Evolutionary conservation across 2,329 filamentous ascomycete species (phyloP).

Genomic region (Colletotrichum coccodes): DNA sequence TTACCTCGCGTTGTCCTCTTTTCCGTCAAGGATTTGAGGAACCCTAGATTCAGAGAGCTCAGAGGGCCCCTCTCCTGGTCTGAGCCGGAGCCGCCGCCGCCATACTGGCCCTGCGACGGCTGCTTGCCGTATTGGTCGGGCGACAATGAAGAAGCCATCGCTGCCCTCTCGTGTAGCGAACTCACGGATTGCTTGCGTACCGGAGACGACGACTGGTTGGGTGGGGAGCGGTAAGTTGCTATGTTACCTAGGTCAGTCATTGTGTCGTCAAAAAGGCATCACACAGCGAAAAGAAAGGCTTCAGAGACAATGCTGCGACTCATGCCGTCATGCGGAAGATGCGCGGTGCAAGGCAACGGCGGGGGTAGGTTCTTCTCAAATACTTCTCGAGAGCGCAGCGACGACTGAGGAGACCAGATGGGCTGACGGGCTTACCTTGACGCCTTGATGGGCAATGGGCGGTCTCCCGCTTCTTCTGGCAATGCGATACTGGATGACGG

Average conservation of each 20-base stretch:
- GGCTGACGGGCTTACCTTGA: conserved; percentile 25
- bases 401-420: not conserved
- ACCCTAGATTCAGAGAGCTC: conserved; percentile 63
- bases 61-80: conserved; percentile 50
- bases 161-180: conserved; percentile 44
- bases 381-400: conserved; percentile 12
- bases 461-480: conserved; percentile 20
- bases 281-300: not conserved
- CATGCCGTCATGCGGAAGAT: conserved; percentile 9
- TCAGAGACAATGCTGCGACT: not conserved
- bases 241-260: conserved; percentile 48
- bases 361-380: conserved; percentile 15
- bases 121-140: conserved; percentile 46
- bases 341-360: not conserved
- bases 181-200: conserved; percentile 43
- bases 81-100: conserved; percentile 25
- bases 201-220: conserved; percentile 44
- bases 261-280: conserved; percentile 2
- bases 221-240: conserved; percentile 49
- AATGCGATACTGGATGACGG: conserved; percentile 20
- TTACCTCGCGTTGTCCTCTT: conserved; percentile 83
- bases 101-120: conserved; percentile 39
- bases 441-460: conserved; percentile 13
- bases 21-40: conserved; percentile 75
- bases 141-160: conserved; percentile 60